Evolutionary conservation across 1,139 yeast species (phyloP).

Genomic region (Torulaspora pretoriensis): DNA sequence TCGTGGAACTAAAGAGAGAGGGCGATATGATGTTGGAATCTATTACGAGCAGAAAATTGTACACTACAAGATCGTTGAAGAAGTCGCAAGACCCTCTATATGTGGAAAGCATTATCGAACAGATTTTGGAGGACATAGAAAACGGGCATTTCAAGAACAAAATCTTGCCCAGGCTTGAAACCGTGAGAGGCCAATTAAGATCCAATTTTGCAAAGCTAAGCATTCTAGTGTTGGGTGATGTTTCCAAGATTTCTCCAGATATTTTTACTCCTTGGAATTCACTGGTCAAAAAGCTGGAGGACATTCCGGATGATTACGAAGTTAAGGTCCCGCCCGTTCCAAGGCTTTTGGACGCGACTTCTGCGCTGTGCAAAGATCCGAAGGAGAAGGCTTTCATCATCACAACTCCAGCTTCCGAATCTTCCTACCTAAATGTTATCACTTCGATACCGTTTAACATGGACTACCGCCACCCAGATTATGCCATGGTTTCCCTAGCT

Average conservation of each 20-base stretch:
- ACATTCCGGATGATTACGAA: conserved; percentile 6
- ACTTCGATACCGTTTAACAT: conserved; percentile 54
- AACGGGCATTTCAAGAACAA: conserved; percentile 38
- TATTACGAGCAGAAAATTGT: conserved; percentile 50
- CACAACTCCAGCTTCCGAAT: conserved; percentile 81
- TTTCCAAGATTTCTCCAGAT: conserved; percentile 34
- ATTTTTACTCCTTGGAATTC: conserved; percentile 49
- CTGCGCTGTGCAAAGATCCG: conserved; percentile 54
- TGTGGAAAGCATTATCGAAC: conserved; percentile 56
- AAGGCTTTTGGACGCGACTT: conserved; percentile 49
- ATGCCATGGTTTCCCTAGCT: conserved; percentile 67
- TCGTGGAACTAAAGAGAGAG: conserved; percentile 77
- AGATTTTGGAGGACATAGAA: conserved; percentile 48
- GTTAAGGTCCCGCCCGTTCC: conserved; percentile 43
- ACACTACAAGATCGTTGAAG: conserved; percentile 56
- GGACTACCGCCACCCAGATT: conserved; percentile 61
- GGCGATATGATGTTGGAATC: conserved; percentile 72
- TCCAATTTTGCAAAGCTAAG: conserved; percentile 56
- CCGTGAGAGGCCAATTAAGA: conserved; percentile 55
- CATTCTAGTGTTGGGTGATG: conserved; percentile 68
- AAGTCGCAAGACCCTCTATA: conserved; percentile 63
- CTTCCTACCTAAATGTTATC: conserved; percentile 64
- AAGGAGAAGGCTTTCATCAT: conserved; percentile 57
- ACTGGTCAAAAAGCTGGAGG: conserved; percentile 36
- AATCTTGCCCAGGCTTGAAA: conserved; percentile 53